phyloP scores from a whole-genome alignment of 2,329 filamentous ascomycete genomes.

The Orbilia oligospora region DNA sequence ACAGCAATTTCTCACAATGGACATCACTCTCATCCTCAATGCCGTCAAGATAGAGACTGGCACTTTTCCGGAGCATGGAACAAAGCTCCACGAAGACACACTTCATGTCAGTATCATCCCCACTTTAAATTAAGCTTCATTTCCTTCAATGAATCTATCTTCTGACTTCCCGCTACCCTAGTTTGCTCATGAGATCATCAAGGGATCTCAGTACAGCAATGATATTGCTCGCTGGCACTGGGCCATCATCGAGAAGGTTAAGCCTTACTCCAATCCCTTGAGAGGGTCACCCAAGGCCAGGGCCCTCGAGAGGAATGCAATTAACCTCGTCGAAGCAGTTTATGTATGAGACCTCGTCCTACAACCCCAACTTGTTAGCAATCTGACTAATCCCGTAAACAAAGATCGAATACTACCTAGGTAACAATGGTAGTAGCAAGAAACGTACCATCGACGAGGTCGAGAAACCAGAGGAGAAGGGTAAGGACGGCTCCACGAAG shows the following conservation, averaged over 20 bases:
- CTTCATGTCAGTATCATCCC: slow-evolving; percentile 20
- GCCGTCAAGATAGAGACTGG: background rate
- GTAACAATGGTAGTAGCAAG: background rate
- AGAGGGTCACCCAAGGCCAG: background rate
- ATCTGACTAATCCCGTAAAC: background rate
- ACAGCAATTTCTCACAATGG: background rate
- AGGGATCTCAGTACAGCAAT: background rate
- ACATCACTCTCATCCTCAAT: background rate
- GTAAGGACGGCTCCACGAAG: background rate
- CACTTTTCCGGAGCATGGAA: background rate
- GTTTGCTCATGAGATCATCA: slow-evolving; percentile 39
- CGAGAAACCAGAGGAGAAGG: background rate
- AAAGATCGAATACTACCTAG: slow-evolving; percentile 12
- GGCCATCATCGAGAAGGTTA: slow-evolving; percentile 33
- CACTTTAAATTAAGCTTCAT: background rate
- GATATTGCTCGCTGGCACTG: slow-evolving; percentile 36
- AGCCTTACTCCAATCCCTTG: background rate
- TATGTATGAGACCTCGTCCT: slow-evolving; percentile 28
- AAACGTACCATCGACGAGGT: background rate
- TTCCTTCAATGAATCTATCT: background rate
- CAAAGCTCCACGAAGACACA: slow-evolving; percentile 1
- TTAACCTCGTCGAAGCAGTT: slow-evolving; percentile 20
- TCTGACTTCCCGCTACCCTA: background rate
- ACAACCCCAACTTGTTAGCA: background rate
- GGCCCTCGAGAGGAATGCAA: background rate